These are phyloP conservation scores for Chrysoporthe austroafricana DNA, from an alignment of 2,329 filamentous ascomycete genomes.

Conservation along the genomic window DNA sequence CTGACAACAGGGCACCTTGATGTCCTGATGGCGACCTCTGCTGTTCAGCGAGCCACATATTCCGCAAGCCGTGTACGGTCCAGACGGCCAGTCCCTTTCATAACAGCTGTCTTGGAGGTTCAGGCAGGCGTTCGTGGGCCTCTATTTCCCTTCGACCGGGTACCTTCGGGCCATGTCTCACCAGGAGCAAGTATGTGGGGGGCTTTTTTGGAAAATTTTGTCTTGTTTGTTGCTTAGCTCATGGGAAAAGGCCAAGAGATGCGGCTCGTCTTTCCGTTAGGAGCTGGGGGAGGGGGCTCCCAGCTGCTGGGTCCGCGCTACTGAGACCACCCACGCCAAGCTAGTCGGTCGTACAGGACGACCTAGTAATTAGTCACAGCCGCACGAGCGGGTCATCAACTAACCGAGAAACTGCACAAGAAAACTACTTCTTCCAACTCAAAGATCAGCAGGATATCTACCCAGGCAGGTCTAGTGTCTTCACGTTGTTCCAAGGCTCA, in stretches of 20 bases:
- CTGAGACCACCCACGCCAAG: background rate
- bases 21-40: background rate
- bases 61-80: too few species aligned
- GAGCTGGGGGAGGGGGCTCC: background rate
- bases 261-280: slow-evolving; percentile 1
- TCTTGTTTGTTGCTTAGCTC: background rate
- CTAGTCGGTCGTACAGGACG: too few species aligned
- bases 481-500: background rate
- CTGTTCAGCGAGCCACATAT: too few species aligned
- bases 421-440: background rate
- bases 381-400: background rate
- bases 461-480: background rate
- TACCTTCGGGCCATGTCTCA: background rate
- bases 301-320: background rate
- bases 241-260: background rate
- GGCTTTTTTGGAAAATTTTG: background rate
- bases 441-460: background rate
- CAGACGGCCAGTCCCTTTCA: too few species aligned
- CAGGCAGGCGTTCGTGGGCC: too few species aligned
- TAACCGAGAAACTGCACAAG: background rate
- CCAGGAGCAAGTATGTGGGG: background rate
- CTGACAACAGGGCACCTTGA: background rate
- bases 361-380: background rate
- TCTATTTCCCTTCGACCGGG: background rate
- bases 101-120: too few species aligned